phyloP scores from a whole-genome alignment of 2,329 filamentous ascomycete species.

The Venturia nashicola region DNA sequence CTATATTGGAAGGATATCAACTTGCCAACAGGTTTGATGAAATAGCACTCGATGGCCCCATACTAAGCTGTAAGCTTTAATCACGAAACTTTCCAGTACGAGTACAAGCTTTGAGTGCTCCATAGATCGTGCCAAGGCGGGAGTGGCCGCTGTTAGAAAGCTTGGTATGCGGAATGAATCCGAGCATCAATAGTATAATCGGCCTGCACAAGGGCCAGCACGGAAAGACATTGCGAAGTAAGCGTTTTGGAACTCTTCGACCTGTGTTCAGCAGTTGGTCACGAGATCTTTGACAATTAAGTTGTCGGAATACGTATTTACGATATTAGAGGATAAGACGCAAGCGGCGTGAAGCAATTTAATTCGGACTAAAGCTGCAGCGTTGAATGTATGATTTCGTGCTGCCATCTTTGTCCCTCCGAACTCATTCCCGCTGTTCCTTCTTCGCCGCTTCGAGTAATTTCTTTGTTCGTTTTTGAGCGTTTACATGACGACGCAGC shows the following conservation, averaged over 20 bases:
- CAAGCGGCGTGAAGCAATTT: background rate
- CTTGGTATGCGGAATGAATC: background rate
- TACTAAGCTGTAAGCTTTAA: too few relatives aligned
- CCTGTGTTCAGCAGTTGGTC: too few relatives aligned
- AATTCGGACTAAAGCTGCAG: background rate
- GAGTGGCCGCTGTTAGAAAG: background rate
- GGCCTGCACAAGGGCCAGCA: too few relatives aligned
- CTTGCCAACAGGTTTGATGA: too few relatives aligned
- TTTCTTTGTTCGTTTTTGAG: background rate
- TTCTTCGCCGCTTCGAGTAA: background rate
- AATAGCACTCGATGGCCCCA: too few relatives aligned
- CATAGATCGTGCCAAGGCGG: background rate
- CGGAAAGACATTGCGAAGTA: too few relatives aligned
- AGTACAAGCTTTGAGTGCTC: too few relatives aligned
- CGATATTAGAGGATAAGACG: background rate
- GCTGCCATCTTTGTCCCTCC: background rate
- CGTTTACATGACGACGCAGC: conserved; percentile 5
- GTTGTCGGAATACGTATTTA: background rate
- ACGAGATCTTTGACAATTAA: too few relatives aligned
- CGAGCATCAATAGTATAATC: background rate
- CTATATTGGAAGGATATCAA: too few relatives aligned
- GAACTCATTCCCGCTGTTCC: background rate
- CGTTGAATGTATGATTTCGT: background rate
- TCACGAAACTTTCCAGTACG: too few relatives aligned
- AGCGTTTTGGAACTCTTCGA: too few relatives aligned